These are phyloP conservation scores for Colletotrichum melonis DNA, from an alignment of 2,329 filamentous ascomycete species.

Conservation along the genomic window DNA sequence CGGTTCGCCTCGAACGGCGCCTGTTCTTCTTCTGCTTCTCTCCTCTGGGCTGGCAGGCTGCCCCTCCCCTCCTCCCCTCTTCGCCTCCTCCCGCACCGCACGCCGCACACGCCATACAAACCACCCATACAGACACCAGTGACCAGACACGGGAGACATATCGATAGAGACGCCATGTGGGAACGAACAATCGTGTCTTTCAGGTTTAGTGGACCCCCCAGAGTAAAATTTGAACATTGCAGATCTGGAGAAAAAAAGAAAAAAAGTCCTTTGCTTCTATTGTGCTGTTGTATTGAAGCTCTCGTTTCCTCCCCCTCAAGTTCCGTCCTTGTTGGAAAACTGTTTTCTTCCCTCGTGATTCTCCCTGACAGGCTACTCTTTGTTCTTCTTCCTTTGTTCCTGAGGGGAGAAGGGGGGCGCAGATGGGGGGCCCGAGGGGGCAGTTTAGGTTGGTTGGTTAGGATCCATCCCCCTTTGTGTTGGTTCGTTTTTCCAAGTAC, in stretches of 20 bases:
- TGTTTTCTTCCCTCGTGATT: too few relatives aligned
- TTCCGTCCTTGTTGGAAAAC: too few relatives aligned
- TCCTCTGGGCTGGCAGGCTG: neutral
- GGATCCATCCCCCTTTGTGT: too few relatives aligned
- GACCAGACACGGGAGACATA: neutral
- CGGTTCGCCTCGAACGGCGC: conserved; percentile 10
- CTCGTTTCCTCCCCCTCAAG: too few relatives aligned
- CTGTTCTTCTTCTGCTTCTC: conserved; percentile 1
- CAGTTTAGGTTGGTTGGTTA: too few relatives aligned
- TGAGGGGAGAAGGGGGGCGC: neutral
- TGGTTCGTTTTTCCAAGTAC: too few relatives aligned
- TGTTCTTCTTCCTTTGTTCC: neutral
- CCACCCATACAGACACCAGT: neutral
- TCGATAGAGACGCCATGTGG: neutral
- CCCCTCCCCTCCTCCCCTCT: neutral
- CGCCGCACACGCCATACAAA: neutral
- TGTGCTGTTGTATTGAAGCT: too few relatives aligned
- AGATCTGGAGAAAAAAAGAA: neutral
- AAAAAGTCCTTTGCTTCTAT: too few relatives aligned
- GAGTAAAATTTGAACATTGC: conserved; percentile 29
- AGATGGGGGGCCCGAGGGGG: too few relatives aligned
- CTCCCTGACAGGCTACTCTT: too few relatives aligned
- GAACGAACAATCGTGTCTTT: conserved; percentile 1
- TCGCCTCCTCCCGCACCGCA: neutral
- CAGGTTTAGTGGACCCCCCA: conserved; percentile 13